Base-by-base conservation (phyloP, 2,329 filamentous ascomycete species). In the Aspergillus tanneri region DNA sequence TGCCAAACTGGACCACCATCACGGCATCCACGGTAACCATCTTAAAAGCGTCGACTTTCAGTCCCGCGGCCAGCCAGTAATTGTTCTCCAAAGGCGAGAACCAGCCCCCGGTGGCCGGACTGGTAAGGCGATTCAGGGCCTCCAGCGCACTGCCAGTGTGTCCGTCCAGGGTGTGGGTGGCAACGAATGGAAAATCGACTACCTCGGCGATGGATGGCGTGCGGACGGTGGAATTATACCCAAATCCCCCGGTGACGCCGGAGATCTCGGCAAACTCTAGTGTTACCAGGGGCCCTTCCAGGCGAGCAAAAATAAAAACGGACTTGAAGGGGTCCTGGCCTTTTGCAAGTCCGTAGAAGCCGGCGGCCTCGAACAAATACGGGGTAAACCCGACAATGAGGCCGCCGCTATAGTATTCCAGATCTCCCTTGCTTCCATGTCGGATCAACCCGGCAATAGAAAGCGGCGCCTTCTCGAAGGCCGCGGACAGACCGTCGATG, bases 21-120 rank as follows among this genome's bases (percentile, higher is more conserved):
- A 76, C 70, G 1, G 70, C 70, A 7, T 64, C 58, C 4, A 73
- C 44, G 5, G 16, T 25, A 0, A 77, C 46, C 51, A 73, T 65
- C 44, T 73, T 52, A 49, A 76, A 71, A 0, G 74, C 71, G 5
- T 39, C 58, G 2, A 74, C 59, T 3, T 49, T 68, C 37, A 76
- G 43, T 0, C 74, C 74, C 0, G 60, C 63, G 0, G 71, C 71
- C 1, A 65, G 43, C 74, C 73, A 76, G 48, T 4, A 30, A 5
- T 3, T 30, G 9, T 4, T n/a, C 3, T 30, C 10, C 27, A 12
- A 4, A 3, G 27, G 27, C 5, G 11, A 3, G 9, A 30, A 30
- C 27, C 27, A 30, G 4, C 27, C 27, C 4, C 27, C 27, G n/a
- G n/a, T 30, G 4, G 27, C 27, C 9, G n/a, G n/a, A n/a, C n/a